Base-by-base conservation (phyloP, 2,329 filamentous ascomycete genomes). In the Graphium sp. region DNA sequence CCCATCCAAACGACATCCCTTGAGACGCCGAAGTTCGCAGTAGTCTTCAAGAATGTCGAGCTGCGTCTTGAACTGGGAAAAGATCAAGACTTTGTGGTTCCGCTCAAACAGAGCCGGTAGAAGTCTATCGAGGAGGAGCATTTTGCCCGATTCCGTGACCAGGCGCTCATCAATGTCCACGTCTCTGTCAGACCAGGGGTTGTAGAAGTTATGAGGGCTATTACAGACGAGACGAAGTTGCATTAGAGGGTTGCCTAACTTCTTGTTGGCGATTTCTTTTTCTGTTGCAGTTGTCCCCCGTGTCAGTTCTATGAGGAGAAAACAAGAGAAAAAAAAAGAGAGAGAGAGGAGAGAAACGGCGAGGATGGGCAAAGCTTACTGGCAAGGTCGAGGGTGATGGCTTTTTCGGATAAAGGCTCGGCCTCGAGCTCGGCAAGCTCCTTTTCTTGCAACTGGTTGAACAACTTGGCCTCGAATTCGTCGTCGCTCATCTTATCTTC, bases 41-140 rank as follows among this genome's bases (percentile, higher is more conserved):
- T 93, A 98, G 31, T 87, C 78, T 36, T 91, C 73, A 0, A 98
- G 60, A 3, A 98, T 78, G 43, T 95, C 84, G 0, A 98, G 69
- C 37, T 93, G 85, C 0, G 78, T 92, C 33, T 85, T 91, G 56
- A 98, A 98, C 45, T 98, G 89, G 0, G 82, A 91, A 51, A 98
- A 98, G 29, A 98, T 83, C 25, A 98, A 67, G 17, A 95, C 77
- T 45, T 95, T 95, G 55, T 94, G 85, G 4, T 69, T 76, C 1
- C 69, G 63, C 0, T 57, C 38, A 33, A 98, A 76, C 0, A 98
- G 62, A 2, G 63, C 62, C 0, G 80, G 79, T 0, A 98, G 65
- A 0, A 98, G 63, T 0, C 83, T 73, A 46, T 98, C 89, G 0
- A 98, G 67, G 1, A 98, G 66, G 3, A 94, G 67, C 83, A 98